These are phyloP conservation scores for Yamadazyma sp. DNA, from an alignment of 1,139 yeast genomes.

Conservation along the genomic window DNA sequence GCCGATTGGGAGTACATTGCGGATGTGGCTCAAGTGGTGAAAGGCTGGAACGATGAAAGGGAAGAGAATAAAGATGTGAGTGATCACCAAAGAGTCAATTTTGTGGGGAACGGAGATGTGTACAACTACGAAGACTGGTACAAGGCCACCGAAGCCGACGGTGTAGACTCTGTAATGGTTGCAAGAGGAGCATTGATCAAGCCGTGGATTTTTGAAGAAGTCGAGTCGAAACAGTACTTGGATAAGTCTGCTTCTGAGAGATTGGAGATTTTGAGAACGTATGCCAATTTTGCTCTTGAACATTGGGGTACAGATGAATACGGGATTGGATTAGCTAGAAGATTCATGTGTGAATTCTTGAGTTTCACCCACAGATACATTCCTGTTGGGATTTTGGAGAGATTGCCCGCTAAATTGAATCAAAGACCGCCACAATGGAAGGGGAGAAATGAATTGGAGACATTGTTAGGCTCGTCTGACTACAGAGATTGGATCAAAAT, in stretches of 20 bases:
- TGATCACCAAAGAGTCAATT: constrained; percentile 52
- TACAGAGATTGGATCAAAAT: constrained; percentile 95
- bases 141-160: constrained; percentile 63
- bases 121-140: constrained; percentile 89
- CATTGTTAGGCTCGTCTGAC: constrained; percentile 80
- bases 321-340: constrained; percentile 84
- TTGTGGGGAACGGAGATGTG: constrained; percentile 93
- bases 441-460: constrained; percentile 94
- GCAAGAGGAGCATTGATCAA: constrained; percentile 97
- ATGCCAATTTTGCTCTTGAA: constrained; percentile 78
- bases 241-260: constrained; percentile 92
- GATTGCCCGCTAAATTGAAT: constrained; percentile 83
- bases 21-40: constrained; percentile 68
- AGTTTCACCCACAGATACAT: constrained; percentile 93
- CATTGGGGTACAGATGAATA: constrained; percentile 99
- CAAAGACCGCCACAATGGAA: constrained; percentile 93
- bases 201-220: constrained; percentile 98
- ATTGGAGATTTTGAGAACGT: constrained; percentile 67
- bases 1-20: constrained; percentile 93
- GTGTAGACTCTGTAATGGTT: constrained; percentile 93
- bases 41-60: constrained; percentile 54
- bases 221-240: constrained; percentile 81
- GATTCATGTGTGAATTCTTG: constrained; percentile 91
- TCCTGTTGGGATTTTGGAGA: constrained; percentile 90
- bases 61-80: constrained; percentile 54